Evolutionary conservation across 768 basidiomycete species (phyloP), one percentile per base, ranked within the genome.

Genomic region (Asterophora parasitica): DNA sequence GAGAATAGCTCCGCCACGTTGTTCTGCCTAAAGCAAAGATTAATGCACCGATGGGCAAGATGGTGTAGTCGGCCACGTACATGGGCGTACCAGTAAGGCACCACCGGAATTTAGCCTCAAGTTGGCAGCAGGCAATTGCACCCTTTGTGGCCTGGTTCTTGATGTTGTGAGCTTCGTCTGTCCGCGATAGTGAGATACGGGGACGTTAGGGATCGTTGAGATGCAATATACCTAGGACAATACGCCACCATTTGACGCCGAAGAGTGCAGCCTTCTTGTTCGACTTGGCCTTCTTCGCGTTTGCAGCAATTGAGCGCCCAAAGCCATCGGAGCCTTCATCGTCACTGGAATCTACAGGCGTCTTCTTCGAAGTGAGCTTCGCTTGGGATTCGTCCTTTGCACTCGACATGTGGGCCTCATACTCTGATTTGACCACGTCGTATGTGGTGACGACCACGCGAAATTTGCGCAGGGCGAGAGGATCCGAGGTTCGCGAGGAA

Each of bases 81-180:
- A 89, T 77, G 0, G 88, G 86, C 15, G 88, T 89, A 23, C 87
- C 92, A 5, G 90, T 93, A 47, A 94, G 67, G 63, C 85, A 89
- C 93, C 93, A 96, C 44, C 88, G 75, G 64, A 77, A 92, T 58
- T 87, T 89, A 11, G 78, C 77, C 39, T 83, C 64, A n/a, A 95
- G 71, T 5, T 74, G 85, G 50, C 81, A 88, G 50, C 90, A 91
- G 0, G 89, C 92, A 31, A 83, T 71, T 2, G 90, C 82, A 26
- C 78, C 79, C 59, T 91, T 88, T 0, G 85, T 88, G 30, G 75
- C 83, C 42, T 80, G 74, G 58, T 93, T 92, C 73, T 94, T 95
- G 71, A 96, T 95, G 57, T 86, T 89, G 61, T 96, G 93, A 0
- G 93, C 93, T 60, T 96, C 92, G 59, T 96, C 93, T 89, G 43